phyloP scores from a whole-genome alignment of 306 rosid genomes.

The Vigna trinervia region DNA sequence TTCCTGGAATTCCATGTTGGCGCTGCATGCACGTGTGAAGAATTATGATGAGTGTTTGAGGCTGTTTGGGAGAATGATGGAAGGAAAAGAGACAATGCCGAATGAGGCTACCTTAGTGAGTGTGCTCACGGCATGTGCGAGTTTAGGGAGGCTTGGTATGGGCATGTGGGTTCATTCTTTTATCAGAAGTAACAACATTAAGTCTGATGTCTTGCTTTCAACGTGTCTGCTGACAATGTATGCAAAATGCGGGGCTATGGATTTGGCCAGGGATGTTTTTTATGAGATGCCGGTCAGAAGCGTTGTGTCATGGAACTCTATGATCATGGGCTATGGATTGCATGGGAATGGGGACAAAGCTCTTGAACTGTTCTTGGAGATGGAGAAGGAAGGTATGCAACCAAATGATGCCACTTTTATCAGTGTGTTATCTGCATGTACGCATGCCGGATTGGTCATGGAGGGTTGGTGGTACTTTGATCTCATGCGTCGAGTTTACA shows the following conservation, averaged over 20 bases:
- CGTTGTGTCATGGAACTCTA: conserved; percentile 72
- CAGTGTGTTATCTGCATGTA: conserved; percentile 68
- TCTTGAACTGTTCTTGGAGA: conserved; percentile 57
- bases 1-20: conserved; percentile 68
- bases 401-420: conserved; percentile 69
- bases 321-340: conserved; percentile 75
- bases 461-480: conserved; percentile 79
- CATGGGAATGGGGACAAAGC: conserved; percentile 64
- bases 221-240: conserved; percentile 73
- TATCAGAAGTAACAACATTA: conserved; percentile 45
- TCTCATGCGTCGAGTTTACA: conserved; percentile 63
- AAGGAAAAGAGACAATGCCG: conserved; percentile 54
- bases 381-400: conserved; percentile 57
- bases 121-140: conserved; percentile 67
- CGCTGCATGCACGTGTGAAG: conserved; percentile 52
- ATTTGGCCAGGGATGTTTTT: conserved; percentile 64
- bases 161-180: conserved; percentile 65
- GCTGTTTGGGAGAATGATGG: conserved; percentile 61
- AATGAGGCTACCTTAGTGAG: conserved; percentile 73
- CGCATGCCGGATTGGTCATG: conserved; percentile 68
- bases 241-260: conserved; percentile 70
- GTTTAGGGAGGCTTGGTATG: conserved; percentile 59
- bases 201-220: conserved; percentile 62
- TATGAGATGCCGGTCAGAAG: conserved; percentile 60
- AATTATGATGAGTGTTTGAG: conserved; percentile 58